phyloP scores from a whole-genome alignment of 306 rosid genomes.

The Rubus parviflorus region DNA sequence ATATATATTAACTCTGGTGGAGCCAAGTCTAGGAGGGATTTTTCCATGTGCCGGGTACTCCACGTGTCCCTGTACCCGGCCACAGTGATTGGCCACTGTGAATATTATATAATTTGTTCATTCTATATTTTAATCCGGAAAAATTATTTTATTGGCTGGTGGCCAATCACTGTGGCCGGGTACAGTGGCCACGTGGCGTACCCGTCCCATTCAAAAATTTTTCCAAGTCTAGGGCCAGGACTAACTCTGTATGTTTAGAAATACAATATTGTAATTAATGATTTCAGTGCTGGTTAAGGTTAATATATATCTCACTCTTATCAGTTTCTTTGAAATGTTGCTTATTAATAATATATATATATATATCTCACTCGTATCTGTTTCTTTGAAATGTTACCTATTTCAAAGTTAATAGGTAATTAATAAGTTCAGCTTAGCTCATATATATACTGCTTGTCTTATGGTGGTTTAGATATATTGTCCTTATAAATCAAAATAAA shows the following conservation, averaged over 20 bases:
- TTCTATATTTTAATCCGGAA: no score
- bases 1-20: neutral
- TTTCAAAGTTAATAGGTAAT: neutral
- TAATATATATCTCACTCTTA: neutral
- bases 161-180: no score
- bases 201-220: no score
- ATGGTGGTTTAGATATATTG: neutral
- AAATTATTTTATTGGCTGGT: no score
- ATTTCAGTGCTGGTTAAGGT: neutral
- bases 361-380: neutral
- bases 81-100: no score
- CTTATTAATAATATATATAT: neutral
- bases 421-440: neutral
- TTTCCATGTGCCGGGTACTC: no score
- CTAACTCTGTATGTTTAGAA: neutral
- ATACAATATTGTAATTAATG: neutral
- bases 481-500: neutral
- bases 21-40: slow-evolving; percentile 13
- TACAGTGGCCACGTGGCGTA: no score
- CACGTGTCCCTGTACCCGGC: no score
- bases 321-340: neutral
- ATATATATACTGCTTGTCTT: no score
- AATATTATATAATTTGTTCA: no score
- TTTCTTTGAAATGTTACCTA: neutral
- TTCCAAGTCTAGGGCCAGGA: slow-evolving; percentile 1